Percentiles rank a stretch among this genome's conserved stretches.
Conservation (phyloP, 2,329 filamentous ascomycete genomes). For the Fusarium sp. region DNA sequence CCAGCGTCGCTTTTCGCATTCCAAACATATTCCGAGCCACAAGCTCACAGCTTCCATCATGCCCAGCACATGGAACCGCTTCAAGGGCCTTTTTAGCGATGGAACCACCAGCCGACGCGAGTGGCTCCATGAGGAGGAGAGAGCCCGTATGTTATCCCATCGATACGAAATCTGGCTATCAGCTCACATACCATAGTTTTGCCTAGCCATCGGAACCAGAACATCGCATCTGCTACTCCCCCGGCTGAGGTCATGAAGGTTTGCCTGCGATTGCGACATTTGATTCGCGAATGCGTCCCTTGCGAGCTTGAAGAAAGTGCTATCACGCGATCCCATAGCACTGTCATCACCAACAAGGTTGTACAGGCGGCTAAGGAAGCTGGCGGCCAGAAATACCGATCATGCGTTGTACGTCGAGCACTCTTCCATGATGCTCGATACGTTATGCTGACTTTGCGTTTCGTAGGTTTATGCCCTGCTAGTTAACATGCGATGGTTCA, state of each 20-base stretch:
- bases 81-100: constrained; percentile 46
- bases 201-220: constrained; percentile 67
- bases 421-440: not conserved
- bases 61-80: constrained; percentile 42
- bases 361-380: constrained; percentile 84
- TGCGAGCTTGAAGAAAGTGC: constrained; percentile 84
- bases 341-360: constrained; percentile 83
- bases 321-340: constrained; percentile 83
- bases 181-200: constrained; percentile 62
- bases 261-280: constrained; percentile 87
- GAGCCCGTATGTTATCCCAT: constrained; percentile 52
- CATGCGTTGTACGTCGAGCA: constrained; percentile 70
- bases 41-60: constrained; percentile 27
- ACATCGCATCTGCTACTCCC: constrained; percentile 73
- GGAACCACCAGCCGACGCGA: constrained; percentile 43
- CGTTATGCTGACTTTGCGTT: not conserved
- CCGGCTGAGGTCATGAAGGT: constrained; percentile 87
- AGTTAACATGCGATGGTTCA: constrained; percentile 78
- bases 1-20: not conserved
- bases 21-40: not conserved
- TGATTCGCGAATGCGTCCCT: constrained; percentile 88
- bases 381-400: constrained; percentile 76
- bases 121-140: constrained; percentile 56
- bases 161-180: not conserved
- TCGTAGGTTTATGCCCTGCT: constrained; percentile 76